Percentiles rank a stretch among this genome's conserved stretches.
phyloP scores from a whole-genome alignment of 2,329 filamentous ascomycete genomes.

The Orbilia oligospora region DNA sequence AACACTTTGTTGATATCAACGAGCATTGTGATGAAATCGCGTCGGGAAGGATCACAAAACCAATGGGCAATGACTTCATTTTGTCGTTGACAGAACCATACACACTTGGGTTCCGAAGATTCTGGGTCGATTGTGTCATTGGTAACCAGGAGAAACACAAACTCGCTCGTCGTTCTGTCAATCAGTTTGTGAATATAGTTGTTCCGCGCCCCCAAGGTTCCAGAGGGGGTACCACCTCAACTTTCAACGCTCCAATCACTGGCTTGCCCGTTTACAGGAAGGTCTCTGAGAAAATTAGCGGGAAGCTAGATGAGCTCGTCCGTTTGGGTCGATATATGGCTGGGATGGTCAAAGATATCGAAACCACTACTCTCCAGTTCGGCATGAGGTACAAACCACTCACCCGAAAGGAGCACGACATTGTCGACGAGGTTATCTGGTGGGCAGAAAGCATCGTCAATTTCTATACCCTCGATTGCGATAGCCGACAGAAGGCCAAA shows the following conservation, averaged over 20 bases:
- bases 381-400: constrained; percentile 15
- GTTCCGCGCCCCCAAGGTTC: not conserved
- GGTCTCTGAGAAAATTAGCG: not conserved
- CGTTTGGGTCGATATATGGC: constrained; percentile 17
- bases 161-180: not conserved
- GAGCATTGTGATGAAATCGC: constrained; percentile 19
- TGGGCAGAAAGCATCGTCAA: constrained; percentile 4
- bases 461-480: not conserved
- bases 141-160: constrained; percentile 7
- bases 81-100: constrained; percentile 5
- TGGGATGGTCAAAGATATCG: constrained; percentile 3
- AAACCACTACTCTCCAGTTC: not conserved
- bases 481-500: not conserved
- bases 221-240: not conserved
- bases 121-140: constrained; percentile 23
- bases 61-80: constrained; percentile 14
- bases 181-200: constrained; percentile 16
- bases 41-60: constrained; percentile 11
- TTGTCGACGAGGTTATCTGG: not conserved
- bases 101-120: constrained; percentile 1
- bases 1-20: constrained; percentile 16
- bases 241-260: not conserved
- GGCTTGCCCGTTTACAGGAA: constrained; percentile 10
- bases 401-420: not conserved
- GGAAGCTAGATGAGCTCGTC: constrained; percentile 9